Conservation (phyloP, 2,329 filamentous ascomycete species). For the Cryphonectria parasitica region DNA sequence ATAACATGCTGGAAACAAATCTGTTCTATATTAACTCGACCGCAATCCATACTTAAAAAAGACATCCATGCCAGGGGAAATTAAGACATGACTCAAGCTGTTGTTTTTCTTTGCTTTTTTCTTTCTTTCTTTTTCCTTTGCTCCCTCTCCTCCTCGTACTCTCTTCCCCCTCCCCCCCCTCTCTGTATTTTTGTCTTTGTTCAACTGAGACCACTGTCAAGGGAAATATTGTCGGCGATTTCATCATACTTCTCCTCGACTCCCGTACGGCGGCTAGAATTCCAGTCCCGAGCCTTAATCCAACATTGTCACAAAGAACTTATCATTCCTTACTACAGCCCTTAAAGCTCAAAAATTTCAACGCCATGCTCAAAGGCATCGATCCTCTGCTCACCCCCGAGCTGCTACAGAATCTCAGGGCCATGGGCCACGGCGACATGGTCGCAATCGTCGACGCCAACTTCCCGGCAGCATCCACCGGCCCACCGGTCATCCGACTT, state of each 20-base stretch:
- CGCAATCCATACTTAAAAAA: background rate
- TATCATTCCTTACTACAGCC: background rate
- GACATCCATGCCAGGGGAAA: background rate
- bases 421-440: conserved; percentile 19
- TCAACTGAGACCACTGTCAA: background rate
- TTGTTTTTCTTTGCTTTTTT: background rate
- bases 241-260: too few species aligned
- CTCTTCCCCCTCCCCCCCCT: background rate
- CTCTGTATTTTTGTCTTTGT: background rate
- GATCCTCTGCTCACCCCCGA: conserved; percentile 19
- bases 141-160: too few species aligned
- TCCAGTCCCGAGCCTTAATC: background rate
- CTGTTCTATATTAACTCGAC: background rate
- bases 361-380: conserved; percentile 17
- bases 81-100: conserved; percentile 18
- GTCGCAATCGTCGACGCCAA: conserved; percentile 20
- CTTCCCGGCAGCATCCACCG: conserved; percentile 15
- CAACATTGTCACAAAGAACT: background rate
- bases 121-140: background rate
- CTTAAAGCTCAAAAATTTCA: too few species aligned
- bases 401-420: conserved; percentile 13
- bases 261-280: too few species aligned
- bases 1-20: background rate
- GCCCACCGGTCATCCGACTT: conserved; percentile 18
- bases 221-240: background rate